Conservation (phyloP, 2,329 filamentous ascomycete species). For the Aureobasidium subglaciale region DNA sequence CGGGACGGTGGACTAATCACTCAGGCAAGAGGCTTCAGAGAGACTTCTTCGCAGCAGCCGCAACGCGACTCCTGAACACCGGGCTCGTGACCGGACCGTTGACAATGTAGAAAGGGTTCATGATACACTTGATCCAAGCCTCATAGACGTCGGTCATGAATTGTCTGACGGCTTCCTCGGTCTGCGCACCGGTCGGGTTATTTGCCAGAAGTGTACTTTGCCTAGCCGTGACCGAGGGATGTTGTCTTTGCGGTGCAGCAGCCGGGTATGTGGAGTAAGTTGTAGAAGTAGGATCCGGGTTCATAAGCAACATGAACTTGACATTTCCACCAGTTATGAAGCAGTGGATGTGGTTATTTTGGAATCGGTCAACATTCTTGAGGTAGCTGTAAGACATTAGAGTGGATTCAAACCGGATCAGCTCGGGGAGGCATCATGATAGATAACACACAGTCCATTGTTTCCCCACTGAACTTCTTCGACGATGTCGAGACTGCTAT, state of each 20-base stretch:
- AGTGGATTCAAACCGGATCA: background rate
- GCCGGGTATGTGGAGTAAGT: slow-evolving; percentile 28
- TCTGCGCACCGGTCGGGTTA: slow-evolving; percentile 82
- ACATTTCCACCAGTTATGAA: slow-evolving; percentile 90
- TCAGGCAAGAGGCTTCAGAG: too few species aligned
- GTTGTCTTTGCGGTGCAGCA: slow-evolving; percentile 22
- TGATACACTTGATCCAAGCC: slow-evolving; percentile 90
- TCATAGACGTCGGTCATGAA: slow-evolving; percentile 97
- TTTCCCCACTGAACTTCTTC: slow-evolving; percentile 94
- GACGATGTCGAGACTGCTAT: slow-evolving; percentile 87
- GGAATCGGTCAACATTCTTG: slow-evolving; percentile 94
- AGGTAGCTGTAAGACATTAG: slow-evolving; percentile 62
- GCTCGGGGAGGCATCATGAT: background rate
- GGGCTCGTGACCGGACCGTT: slow-evolving; percentile 83
- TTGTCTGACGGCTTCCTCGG: slow-evolving; percentile 89
- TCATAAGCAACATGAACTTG: slow-evolving; percentile 90
- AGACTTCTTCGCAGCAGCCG: slow-evolving; percentile 87
- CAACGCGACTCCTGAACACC: slow-evolving; percentile 74
- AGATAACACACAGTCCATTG: slow-evolving; percentile 63
- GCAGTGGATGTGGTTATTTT: slow-evolving; percentile 89
- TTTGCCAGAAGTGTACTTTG: slow-evolving; percentile 31
- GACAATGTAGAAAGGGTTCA: slow-evolving; percentile 90
- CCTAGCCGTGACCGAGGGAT: slow-evolving; percentile 21
- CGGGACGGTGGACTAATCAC: too few species aligned
- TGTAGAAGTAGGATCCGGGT: slow-evolving; percentile 50